Evolutionary conservation across 164 flowering plant species (phyloP).

Genomic region (Platanus orientalis): DNA sequence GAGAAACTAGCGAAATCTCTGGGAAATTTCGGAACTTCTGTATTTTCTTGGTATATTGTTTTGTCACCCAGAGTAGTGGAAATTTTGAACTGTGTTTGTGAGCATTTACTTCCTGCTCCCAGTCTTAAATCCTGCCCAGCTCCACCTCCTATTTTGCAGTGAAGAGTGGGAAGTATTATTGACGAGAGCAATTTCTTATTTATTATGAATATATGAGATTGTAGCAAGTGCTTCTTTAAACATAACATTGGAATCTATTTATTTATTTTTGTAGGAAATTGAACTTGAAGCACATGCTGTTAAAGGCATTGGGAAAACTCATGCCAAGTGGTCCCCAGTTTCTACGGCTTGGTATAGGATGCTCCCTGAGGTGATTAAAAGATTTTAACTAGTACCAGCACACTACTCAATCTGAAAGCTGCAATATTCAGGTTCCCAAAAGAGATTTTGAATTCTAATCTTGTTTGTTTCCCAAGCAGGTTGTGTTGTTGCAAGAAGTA

Average conservation of each 20-base stretch:
- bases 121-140: no score
- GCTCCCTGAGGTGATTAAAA: conserved; percentile 85
- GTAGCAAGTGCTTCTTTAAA: background rate
- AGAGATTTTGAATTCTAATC: background rate
- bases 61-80: no score
- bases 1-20: no score
- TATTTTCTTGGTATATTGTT: no score
- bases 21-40: no score
- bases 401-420: background rate
- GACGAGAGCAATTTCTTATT: no score
- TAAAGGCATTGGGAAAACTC: conserved; percentile 85
- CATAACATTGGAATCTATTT: background rate
- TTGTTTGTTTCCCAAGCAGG: conserved; percentile 34
- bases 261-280: conserved; percentile 57
- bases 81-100: no score
- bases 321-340: conserved; percentile 99
- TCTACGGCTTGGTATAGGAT: conserved; percentile 94
- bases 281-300: conserved; percentile 98
- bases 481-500: conserved; percentile 63
- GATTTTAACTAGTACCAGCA: background rate
- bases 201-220: no score
- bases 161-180: no score
- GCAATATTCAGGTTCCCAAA: background rate
- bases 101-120: no score
- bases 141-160: no score